Conservation (phyloP, 140 eudicot genomes). For the Cichorium intybus region DNA sequence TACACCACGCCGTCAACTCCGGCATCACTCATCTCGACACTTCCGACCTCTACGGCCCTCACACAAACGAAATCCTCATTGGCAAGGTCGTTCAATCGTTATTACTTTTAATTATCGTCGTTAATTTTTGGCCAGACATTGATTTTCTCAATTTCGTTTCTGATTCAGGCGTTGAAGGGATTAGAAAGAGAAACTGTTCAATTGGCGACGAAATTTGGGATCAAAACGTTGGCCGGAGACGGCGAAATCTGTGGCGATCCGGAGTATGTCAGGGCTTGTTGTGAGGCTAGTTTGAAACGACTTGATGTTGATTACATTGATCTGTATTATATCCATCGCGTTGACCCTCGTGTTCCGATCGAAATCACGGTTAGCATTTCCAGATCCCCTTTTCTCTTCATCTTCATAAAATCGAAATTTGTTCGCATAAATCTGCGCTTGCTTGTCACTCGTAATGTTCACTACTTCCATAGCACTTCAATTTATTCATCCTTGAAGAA, state of each 20-base stretch:
- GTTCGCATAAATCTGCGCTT: neutral
- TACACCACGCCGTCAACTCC: slow-evolving; percentile 54
- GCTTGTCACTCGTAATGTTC: neutral
- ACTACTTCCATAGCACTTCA: no score
- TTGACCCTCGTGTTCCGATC: slow-evolving; percentile 43
- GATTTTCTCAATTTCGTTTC: neutral
- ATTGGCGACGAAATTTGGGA: slow-evolving; percentile 50
- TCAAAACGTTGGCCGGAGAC: slow-evolving; percentile 15
- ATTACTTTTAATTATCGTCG: neutral
- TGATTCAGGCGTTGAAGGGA: slow-evolving; percentile 55
- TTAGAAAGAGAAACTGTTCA: slow-evolving; percentile 40
- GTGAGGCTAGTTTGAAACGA: slow-evolving; percentile 51
- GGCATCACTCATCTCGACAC: slow-evolving; percentile 63
- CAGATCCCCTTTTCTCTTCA: neutral
- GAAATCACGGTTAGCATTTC: slow-evolving; percentile 40
- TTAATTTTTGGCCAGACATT: neutral
- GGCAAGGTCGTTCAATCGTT: slow-evolving; percentile 39
- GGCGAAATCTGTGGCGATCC: slow-evolving; percentile 42
- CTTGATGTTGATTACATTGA: slow-evolving; percentile 51
- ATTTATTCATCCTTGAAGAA: no score
- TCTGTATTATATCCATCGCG: slow-evolving; percentile 41
- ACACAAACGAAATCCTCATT: slow-evolving; percentile 55
- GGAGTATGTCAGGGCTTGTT: slow-evolving; percentile 39
- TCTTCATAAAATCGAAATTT: neutral
- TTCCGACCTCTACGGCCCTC: slow-evolving; percentile 55